Percentiles rank a stretch among this genome's conserved stretches.
These are phyloP conservation scores for Yamadazyma taylorii DNA, from an alignment of 1,139 yeast genomes.

Conservation along the genomic window DNA sequence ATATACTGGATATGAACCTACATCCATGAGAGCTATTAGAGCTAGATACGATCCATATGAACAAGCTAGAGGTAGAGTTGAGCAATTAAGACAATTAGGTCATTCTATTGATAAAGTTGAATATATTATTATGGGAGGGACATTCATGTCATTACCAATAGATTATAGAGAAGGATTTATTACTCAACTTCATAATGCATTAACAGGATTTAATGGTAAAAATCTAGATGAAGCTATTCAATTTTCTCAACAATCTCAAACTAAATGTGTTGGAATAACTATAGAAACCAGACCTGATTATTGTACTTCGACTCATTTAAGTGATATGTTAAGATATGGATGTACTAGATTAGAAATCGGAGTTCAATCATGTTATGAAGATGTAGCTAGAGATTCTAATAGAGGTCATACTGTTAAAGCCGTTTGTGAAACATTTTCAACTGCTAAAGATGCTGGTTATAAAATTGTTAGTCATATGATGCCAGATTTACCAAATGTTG, in stretches of 20 bases:
- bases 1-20: conserved; percentile 97
- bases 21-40: conserved; percentile 97
- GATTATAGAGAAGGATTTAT: conserved; percentile 89
- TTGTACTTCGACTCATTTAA: conserved; percentile 92
- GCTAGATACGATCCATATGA: conserved; percentile 98
- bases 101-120: conserved; percentile 97
- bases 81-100: conserved; percentile 91
- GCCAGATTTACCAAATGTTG: conserved; percentile 99
- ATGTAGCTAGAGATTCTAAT: conserved; percentile 96
- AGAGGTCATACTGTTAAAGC: conserved; percentile 97
- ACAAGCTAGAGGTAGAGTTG: conserved; percentile 97
- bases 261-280: conserved; percentile 98
- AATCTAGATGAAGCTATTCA: conserved; percentile 87
- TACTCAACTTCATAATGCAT: conserved; percentile 87
- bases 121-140: conserved; percentile 98
- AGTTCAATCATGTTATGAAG: conserved; percentile 96
- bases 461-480: conserved; percentile 98
- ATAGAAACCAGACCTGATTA: conserved; percentile 98
- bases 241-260: conserved; percentile 90
- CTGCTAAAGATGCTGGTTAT: conserved; percentile 97
- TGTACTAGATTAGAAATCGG: conserved; percentile 97
- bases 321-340: conserved; percentile 94
- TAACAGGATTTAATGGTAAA: conserved; percentile 88
- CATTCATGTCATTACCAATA: conserved; percentile 91
- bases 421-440: conserved; percentile 92